A percentile compares a stretch with the other conserved stretches of the same genome.
Conservation (phyloP, 495 filamentous ascomycete species). For the Aspergillus mulundensis region DNA sequence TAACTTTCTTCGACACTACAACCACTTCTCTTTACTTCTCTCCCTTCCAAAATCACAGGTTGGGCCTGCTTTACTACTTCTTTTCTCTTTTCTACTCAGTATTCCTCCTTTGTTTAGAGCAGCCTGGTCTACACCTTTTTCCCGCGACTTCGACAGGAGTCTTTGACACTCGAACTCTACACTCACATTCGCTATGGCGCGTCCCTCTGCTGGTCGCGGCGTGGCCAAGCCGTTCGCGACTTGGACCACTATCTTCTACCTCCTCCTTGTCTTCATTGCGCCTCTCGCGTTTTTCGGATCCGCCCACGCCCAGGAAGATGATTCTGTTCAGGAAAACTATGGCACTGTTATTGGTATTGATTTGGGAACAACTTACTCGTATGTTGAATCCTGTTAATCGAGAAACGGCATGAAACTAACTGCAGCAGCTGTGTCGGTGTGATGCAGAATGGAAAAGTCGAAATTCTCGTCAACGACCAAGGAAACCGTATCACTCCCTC, state of each 20-base stretch:
- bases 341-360: conserved; percentile 97
- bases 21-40: background rate
- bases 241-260: conserved; percentile 77
- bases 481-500: conserved; percentile 99
- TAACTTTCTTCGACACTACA: background rate
- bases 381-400: conserved; percentile 17
- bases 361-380: conserved; percentile 96
- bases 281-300: conserved; percentile 71
- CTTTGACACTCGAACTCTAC: background rate
- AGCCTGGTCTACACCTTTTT: background rate
- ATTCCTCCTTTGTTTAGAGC: background rate
- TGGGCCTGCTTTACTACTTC: conserved; percentile 12
- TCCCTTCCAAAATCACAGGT: conserved; percentile 7
- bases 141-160: background rate
- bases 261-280: conserved; percentile 74
- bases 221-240: conserved; percentile 49
- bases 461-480: conserved; percentile 95
- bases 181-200: conserved; percentile 40
- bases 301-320: conserved; percentile 72
- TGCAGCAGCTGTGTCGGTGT: conserved; percentile 77
- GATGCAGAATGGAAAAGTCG: conserved; percentile 98
- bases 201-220: conserved; percentile 34
- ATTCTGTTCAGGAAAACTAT: conserved; percentile 66
- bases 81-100: conserved; percentile 3
- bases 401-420: conserved; percentile 2